Percentiles rank a stretch among this genome's conserved stretches.
Evolutionary conservation across 176 grass and related monocot genomes (phyloP).

Genomic region (Hordeum vulgare): DNA sequence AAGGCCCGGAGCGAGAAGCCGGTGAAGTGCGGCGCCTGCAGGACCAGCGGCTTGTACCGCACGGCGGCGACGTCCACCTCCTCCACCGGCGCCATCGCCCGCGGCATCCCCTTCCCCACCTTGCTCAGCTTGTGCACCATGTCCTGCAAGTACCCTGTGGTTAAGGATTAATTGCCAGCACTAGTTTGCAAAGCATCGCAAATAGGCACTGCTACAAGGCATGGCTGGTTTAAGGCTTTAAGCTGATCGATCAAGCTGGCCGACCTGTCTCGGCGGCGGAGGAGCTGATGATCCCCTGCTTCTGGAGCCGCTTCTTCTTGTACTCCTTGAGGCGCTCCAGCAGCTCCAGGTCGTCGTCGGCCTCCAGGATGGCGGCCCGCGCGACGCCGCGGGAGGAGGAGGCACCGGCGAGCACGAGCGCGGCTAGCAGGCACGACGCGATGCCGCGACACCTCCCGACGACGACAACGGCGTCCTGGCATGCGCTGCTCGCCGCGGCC

Average conservation of each 20-base stretch:
- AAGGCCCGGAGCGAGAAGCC: constrained; percentile 45
- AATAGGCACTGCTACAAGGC: background rate
- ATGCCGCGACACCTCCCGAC: no score
- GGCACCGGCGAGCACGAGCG: no score
- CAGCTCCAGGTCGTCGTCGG: no score
- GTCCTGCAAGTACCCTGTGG: constrained; percentile 85
- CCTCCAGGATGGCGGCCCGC: no score
- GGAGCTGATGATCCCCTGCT: constrained; percentile 70
- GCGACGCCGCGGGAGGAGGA: no score
- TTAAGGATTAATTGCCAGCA: background rate
- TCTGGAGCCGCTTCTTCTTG: no score
- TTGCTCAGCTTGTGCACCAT: constrained; percentile 90
- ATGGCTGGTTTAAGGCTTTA: background rate
- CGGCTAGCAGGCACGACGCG: no score
- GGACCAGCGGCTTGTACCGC: constrained; percentile 35
- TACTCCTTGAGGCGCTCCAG: no score
- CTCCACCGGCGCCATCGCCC: constrained; percentile 48
- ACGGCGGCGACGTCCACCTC: constrained; percentile 62
- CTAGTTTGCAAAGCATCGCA: background rate
- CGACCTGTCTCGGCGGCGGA: constrained; percentile 70
- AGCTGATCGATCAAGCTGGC: background rate
- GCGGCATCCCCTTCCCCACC: constrained; percentile 76
- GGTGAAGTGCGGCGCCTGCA: constrained; percentile 63
- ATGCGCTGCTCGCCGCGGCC: no score
- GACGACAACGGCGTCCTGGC: no score